Conservation (phyloP, 164 flowering plant genomes). For the Chimonanthus praecox region DNA sequence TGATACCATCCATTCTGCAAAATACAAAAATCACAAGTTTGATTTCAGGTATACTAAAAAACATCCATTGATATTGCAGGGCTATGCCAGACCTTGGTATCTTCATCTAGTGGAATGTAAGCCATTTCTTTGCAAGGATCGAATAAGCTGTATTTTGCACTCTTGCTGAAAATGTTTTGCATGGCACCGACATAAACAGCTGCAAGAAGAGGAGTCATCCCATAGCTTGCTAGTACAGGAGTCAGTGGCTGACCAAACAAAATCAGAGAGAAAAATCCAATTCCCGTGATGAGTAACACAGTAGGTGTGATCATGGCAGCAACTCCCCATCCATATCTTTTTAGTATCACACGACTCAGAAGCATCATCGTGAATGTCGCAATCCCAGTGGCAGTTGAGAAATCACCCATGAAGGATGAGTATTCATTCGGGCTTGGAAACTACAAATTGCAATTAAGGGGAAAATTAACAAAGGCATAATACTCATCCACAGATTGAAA, state of each 20-base stretch:
- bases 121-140: conserved; percentile 99
- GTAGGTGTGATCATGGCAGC: conserved; percentile 96
- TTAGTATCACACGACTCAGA: conserved; percentile 74
- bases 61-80: no score
- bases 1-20: no score
- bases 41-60: no score
- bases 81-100: conserved; percentile 70
- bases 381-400: conserved; percentile 92
- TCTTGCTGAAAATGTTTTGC: conserved; percentile 97
- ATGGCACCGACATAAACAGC: conserved; percentile 97
- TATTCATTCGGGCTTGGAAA: conserved; percentile 98
- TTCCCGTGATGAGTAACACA: conserved; percentile 84
- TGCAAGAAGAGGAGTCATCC: conserved; percentile 95
- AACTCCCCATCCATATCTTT: conserved; percentile 94
- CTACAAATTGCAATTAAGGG: conserved; percentile 24
- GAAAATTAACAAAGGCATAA: no score
- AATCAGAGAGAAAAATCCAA: conserved; percentile 86
- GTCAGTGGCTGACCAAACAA: conserved; percentile 74
- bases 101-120: conserved; percentile 95
- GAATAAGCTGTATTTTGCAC: conserved; percentile 95
- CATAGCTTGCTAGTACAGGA: conserved; percentile 61
- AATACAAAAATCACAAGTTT: no score
- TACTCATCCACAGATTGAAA: background rate
- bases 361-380: conserved; percentile 97
- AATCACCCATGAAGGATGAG: conserved; percentile 98